Evolutionary conservation across 108 stramenopile species (phyloP), one percentile per base, ranked within the genome.

Genomic region (Conticribra weissflogii): DNA sequence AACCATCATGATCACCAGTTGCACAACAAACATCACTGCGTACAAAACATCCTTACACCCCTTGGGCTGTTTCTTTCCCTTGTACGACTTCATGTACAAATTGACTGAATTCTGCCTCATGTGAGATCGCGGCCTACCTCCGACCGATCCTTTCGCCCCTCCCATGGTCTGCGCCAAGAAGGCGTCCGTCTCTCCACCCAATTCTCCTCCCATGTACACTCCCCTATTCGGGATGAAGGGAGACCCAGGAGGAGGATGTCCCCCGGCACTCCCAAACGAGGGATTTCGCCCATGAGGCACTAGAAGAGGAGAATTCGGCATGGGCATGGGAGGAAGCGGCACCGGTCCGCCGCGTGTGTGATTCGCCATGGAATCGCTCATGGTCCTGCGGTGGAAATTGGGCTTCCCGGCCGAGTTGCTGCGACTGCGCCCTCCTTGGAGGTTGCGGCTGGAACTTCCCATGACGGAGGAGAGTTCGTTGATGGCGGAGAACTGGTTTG

Each of bases 61-160:
- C 21, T 72, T 72, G 24, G 84, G 76, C 64, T 93, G 92, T 58
- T 82, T 74, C 28, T 67, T 59, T 1, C 92, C 92, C 56, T 86
- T 86, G 36, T 80, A 75, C 25, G 82, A 41, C 56, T 88, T 83
- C 89, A 93, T 89, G 77, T 74, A 93, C 16, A 90, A 48, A 62
- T 93, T 87, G 5, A 88, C 89, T 1, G 87, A 87, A 54, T 79
- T 58, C 70, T 89, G 86, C 45, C 92, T 80, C 89, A 93, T 87
- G 72, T 90, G 92, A 30, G 50, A 70, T 46, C 80, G 85, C 16
- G 83, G 76, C 58, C 47, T 44, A 8, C 41, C 30, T 7, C 31
- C 27, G 48, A 22, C 33, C 2, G 47, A 3, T 33, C 64, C 50
- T n/a, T 22, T 28, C 22, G 27, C 48, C 17, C 57, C 68, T 29